Percentiles rank a stretch among this genome's conserved stretches.
Evolutionary conservation across 345 rosid genomes (phyloP).

Genomic region (Syzygium oleosum): DNA sequence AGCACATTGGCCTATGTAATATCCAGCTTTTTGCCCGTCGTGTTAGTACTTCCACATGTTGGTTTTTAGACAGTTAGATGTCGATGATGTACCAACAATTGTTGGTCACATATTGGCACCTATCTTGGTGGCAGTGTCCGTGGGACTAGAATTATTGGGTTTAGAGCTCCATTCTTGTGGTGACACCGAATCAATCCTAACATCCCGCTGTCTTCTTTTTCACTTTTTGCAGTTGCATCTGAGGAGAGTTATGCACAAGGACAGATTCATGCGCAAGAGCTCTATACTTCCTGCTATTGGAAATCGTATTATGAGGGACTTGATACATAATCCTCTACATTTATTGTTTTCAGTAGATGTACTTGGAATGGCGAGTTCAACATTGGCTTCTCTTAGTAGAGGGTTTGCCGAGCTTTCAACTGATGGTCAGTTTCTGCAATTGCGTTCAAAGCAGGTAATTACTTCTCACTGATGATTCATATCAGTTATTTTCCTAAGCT

Average conservation of each 20-base stretch:
- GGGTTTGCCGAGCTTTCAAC: conserved; percentile 99
- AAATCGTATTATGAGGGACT: conserved; percentile 90
- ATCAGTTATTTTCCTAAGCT: background rate
- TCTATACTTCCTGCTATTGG: conserved; percentile 76
- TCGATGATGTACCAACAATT: background rate
- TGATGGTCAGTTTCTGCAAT: conserved; percentile 89
- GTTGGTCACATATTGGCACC: background rate
- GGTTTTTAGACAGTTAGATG: background rate
- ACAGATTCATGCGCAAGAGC: conserved; percentile 92
- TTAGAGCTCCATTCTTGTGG: background rate
- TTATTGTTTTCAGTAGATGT: conserved; percentile 91
- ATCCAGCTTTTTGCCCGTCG: background rate
- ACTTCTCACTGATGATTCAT: background rate
- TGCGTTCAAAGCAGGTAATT: conserved; percentile 85
- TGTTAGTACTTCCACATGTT: background rate
- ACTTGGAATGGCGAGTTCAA: conserved; percentile 98
- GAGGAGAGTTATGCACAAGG: conserved; percentile 87
- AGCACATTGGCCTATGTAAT: background rate
- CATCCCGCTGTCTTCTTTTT: background rate
- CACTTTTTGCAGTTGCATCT: conserved; percentile 57
- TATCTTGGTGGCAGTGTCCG: background rate
- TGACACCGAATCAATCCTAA: background rate
- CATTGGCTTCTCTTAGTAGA: conserved; percentile 90
- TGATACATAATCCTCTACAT: conserved; percentile 95
- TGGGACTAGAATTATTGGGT: background rate